Evolutionary conservation across 1,284 basidiomycete species (phyloP).

Genomic region (Ceratorhiza oryzae-sativae): DNA sequence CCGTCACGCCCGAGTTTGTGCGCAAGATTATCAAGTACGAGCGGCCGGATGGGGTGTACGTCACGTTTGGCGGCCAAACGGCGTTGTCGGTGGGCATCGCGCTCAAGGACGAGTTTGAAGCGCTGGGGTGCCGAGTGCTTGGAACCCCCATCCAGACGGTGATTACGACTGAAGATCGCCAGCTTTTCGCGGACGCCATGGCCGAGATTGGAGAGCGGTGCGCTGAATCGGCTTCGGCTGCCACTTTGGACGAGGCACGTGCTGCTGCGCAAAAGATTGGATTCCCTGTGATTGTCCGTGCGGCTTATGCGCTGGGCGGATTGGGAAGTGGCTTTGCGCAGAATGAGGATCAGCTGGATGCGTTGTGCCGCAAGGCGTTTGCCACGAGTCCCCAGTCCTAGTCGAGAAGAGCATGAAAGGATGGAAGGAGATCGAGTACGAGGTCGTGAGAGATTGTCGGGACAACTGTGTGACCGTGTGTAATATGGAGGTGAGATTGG

Average conservation of each 20-base stretch:
- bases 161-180: slow-evolving; percentile 96
- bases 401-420: slow-evolving; percentile 99
- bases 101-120: slow-evolving; percentile 94
- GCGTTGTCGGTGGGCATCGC: slow-evolving; percentile 97
- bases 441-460: slow-evolving; percentile 97
- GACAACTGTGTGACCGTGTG: slow-evolving; percentile 99
- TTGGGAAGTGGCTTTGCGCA: slow-evolving; percentile 95
- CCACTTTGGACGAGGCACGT: slow-evolving; percentile 83
- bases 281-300: slow-evolving; percentile 97
- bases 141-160: slow-evolving; percentile 98
- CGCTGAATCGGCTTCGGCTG: slow-evolving; percentile 86
- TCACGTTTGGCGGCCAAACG: slow-evolving; percentile 98
- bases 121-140: slow-evolving; percentile 88
- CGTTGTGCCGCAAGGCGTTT: slow-evolving; percentile 92
- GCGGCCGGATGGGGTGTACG: slow-evolving; percentile 98
- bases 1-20: slow-evolving; percentile 97
- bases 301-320: slow-evolving; percentile 95
- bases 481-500: slow-evolving; percentile 91
- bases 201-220: slow-evolving; percentile 95
- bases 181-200: slow-evolving; percentile 95
- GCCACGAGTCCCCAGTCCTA: slow-evolving; percentile 94
- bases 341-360: slow-evolving; percentile 84
- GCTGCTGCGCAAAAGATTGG: slow-evolving; percentile 87
- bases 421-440: slow-evolving; percentile 99
- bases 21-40: slow-evolving; percentile 98